A percentile compares a stretch with the other conserved stretches of the same genome.
These are phyloP conservation scores for Komagataella phaffii DNA, from an alignment of 805 yeast genomes.

Conservation along the genomic window DNA sequence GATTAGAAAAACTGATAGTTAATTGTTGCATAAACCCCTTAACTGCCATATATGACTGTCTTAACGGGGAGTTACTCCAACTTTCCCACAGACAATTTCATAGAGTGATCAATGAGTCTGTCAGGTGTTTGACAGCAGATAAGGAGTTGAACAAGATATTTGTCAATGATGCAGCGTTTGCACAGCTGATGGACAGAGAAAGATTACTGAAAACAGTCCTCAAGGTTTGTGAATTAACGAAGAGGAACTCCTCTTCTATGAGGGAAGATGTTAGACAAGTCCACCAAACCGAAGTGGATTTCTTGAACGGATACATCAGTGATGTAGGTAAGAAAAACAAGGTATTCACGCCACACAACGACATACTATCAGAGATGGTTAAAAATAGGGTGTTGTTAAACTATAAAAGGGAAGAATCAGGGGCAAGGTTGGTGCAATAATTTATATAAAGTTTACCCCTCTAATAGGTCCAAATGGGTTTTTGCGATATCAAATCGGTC, in stretches of 20 bases:
- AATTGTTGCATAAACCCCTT: conserved; percentile 79
- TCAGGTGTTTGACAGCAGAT: conserved; percentile 21
- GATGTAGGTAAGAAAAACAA: conserved; percentile 34
- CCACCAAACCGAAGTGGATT: conserved; percentile 64
- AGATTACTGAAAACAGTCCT: conserved; percentile 21
- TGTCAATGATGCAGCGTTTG: conserved; percentile 9
- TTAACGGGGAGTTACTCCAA: conserved; percentile 59
- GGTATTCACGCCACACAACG: conserved; percentile 31
- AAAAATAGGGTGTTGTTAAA: conserved; percentile 13
- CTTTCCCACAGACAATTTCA: conserved; percentile 23
- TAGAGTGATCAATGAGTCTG: conserved; percentile 29
- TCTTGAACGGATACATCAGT: conserved; percentile 72
- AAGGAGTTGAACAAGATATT: not conserved
- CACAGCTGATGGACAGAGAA: conserved; percentile 13
- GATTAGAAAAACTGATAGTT: conserved; percentile 62
- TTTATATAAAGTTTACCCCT: not conserved
- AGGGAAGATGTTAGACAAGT: conserved; percentile 45
- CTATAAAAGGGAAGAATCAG: not conserved
- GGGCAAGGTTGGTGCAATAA: not conserved
- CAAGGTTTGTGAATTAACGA: conserved; percentile 31
- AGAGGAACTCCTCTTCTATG: conserved; percentile 57
- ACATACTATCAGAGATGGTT: conserved; percentile 30
- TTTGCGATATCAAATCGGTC: not conserved
- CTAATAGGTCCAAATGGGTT: not conserved
- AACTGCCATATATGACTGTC: conserved; percentile 65